These are phyloP conservation scores for Ormosia semicastrata DNA, from an alignment of 306 rosid genomes.

Conservation along the genomic window DNA sequence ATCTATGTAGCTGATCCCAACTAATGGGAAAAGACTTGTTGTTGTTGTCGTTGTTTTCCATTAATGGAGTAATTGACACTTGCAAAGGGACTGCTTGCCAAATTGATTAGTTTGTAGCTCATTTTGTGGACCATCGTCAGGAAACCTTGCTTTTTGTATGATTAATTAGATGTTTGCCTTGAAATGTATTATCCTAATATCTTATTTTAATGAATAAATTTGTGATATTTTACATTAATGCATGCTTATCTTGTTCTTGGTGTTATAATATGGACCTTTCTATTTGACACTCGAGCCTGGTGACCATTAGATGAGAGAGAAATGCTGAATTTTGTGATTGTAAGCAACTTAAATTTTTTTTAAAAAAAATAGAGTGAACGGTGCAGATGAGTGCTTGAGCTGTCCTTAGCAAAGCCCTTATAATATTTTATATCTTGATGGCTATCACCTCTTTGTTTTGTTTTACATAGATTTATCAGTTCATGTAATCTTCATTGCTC, in stretches of 20 bases:
- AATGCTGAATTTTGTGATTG: too few relatives aligned
- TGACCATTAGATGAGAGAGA: too few relatives aligned
- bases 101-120: conserved; percentile 1
- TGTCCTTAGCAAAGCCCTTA: neutral
- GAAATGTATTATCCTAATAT: neutral
- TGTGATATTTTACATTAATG: neutral
- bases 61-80: neutral
- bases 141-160: neutral
- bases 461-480: neutral
- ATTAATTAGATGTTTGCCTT: neutral
- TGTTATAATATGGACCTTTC: neutral
- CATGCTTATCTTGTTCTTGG: neutral
- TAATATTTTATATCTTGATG: neutral
- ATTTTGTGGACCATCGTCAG: neutral
- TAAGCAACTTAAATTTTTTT: too few relatives aligned
- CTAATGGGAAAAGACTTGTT: too few relatives aligned
- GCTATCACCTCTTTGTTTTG: neutral
- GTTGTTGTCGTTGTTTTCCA: too few relatives aligned
- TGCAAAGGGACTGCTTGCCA: neutral
- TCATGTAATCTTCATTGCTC: neutral
- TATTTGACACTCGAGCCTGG: too few relatives aligned
- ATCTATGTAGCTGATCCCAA: too few relatives aligned
- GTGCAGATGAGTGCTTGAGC: too few relatives aligned
- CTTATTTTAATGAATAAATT: neutral
- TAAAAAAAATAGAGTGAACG: too few relatives aligned